Conservation (phyloP, 1,139 yeast genomes). For the Candida gigantensis region DNA sequence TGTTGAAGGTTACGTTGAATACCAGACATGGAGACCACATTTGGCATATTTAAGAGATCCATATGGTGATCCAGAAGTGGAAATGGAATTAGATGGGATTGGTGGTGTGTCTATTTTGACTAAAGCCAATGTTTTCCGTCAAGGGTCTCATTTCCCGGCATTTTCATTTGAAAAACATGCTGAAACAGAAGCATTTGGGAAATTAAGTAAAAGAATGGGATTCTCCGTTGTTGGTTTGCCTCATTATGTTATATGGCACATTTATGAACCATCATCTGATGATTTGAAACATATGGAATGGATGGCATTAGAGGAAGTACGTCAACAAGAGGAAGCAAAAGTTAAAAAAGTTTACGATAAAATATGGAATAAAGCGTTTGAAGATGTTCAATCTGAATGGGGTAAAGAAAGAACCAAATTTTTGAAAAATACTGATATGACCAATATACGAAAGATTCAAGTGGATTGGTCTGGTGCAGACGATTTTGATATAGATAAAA, state of each 20-base stretch:
- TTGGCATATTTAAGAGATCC: slow-evolving; percentile 85
- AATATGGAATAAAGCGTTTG: slow-evolving; percentile 76
- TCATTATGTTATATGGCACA: slow-evolving; percentile 90
- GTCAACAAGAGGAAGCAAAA: slow-evolving; percentile 67
- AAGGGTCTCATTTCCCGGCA: slow-evolving; percentile 87
- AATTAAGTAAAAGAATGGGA: slow-evolving; percentile 79
- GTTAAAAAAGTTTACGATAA: slow-evolving; percentile 69
- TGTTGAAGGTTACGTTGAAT: slow-evolving; percentile 90
- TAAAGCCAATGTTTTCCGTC: slow-evolving; percentile 75
- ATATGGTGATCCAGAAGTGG: slow-evolving; percentile 81
- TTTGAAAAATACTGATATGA: slow-evolving; percentile 71
- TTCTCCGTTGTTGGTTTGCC: slow-evolving; percentile 81
- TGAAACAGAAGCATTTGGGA: slow-evolving; percentile 92
- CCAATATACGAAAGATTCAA: slow-evolving; percentile 44
- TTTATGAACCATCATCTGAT: slow-evolving; percentile 84
- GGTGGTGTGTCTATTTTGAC: slow-evolving; percentile 88
- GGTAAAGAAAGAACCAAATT: slow-evolving; percentile 61
- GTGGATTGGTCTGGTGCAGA: slow-evolving; percentile 75
- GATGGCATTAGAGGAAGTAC: slow-evolving; percentile 91
- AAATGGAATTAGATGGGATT: slow-evolving; percentile 86
- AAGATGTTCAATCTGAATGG: slow-evolving; percentile 73
- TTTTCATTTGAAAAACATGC: slow-evolving; percentile 90
- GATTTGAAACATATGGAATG: slow-evolving; percentile 93
- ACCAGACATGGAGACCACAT: slow-evolving; percentile 92
- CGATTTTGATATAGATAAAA: slow-evolving; percentile 39